These are phyloP conservation scores for Melanopsichium pennsylvanicum DNA, from an alignment of 1,284 basidiomycete genomes.

Conservation along the genomic window DNA sequence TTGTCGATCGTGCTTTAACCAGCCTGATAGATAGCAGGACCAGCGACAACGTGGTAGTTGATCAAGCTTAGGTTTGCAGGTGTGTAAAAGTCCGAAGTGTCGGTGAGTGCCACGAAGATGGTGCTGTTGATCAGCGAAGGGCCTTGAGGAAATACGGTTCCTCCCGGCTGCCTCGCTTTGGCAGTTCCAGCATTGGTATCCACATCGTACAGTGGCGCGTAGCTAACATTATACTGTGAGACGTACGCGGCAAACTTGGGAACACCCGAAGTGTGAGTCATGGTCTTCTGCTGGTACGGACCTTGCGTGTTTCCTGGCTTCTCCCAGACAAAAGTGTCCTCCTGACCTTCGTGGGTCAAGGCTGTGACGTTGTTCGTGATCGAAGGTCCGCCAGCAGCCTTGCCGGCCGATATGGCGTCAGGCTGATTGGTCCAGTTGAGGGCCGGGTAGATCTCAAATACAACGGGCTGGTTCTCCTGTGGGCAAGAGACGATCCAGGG, in stretches of 20 bases:
- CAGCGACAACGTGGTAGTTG: constrained; percentile 50
- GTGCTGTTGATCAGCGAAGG: constrained; percentile 47
- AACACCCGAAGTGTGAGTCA: constrained; percentile 30
- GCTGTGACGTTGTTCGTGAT: constrained; percentile 54
- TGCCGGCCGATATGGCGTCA: constrained; percentile 37
- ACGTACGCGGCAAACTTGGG: constrained; percentile 52
- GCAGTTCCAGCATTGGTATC: constrained; percentile 38
- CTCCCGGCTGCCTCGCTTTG: constrained; percentile 48
- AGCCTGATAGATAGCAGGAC: constrained; percentile 53
- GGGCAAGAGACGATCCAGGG: constrained; percentile 49
- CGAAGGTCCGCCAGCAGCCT: constrained; percentile 40
- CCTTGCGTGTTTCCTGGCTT: constrained; percentile 42
- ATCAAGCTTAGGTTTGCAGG: constrained; percentile 49
- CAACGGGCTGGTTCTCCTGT: constrained; percentile 39
- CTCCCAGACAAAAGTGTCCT: constrained; percentile 43
- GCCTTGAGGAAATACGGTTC: constrained; percentile 23
- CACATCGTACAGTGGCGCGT: constrained; percentile 46
- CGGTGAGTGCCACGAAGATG: constrained; percentile 47
- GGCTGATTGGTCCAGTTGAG: constrained; percentile 50
- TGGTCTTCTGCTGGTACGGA: constrained; percentile 50
- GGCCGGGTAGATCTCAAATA: constrained; percentile 51
- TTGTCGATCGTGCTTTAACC: constrained; percentile 15
- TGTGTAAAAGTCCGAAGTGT: constrained; percentile 33
- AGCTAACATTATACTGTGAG: constrained; percentile 54
- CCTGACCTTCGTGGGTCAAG: constrained; percentile 39